Conservation (phyloP, 2,329 filamentous ascomycete species). For the Colletotrichum echinochloae region DNA sequence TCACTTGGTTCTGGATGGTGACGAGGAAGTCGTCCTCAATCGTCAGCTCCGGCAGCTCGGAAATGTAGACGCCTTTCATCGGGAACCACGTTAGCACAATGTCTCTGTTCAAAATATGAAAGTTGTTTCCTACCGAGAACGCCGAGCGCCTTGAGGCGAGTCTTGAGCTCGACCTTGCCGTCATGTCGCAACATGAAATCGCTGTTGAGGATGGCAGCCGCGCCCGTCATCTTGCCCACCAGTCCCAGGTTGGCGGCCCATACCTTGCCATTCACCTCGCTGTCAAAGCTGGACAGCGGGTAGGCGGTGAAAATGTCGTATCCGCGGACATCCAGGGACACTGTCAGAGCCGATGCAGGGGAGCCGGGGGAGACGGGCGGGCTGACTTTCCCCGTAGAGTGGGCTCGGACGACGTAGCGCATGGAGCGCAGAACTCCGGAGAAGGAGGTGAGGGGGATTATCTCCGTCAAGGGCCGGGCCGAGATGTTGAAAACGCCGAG, state of each 20-base stretch:
- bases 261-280: conserved; percentile 55
- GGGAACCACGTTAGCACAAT: background rate
- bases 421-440: conserved; percentile 71
- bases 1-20: conserved; percentile 76
- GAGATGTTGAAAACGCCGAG: conserved; percentile 88
- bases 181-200: conserved; percentile 66
- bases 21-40: conserved; percentile 78
- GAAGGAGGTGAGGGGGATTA: conserved; percentile 79
- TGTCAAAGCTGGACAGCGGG: conserved; percentile 70
- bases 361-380: conserved; percentile 59
- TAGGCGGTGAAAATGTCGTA: conserved; percentile 88
- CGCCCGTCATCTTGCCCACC: conserved; percentile 89
- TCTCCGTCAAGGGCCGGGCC: conserved; percentile 69
- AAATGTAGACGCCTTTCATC: conserved; percentile 78
- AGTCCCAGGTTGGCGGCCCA: conserved; percentile 80
- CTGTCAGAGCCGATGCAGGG: conserved; percentile 65
- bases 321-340: conserved; percentile 72
- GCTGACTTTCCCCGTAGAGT: conserved; percentile 74
- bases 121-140: conserved; percentile 68
- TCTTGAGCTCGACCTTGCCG: conserved; percentile 73
- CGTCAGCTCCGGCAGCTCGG: conserved; percentile 69
- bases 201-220: conserved; percentile 78
- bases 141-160: conserved; percentile 84
- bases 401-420: conserved; percentile 79
- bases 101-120: conserved; percentile 13